Conservation (phyloP, 164 flowering plant genomes). For the Vitis amurensis region DNA sequence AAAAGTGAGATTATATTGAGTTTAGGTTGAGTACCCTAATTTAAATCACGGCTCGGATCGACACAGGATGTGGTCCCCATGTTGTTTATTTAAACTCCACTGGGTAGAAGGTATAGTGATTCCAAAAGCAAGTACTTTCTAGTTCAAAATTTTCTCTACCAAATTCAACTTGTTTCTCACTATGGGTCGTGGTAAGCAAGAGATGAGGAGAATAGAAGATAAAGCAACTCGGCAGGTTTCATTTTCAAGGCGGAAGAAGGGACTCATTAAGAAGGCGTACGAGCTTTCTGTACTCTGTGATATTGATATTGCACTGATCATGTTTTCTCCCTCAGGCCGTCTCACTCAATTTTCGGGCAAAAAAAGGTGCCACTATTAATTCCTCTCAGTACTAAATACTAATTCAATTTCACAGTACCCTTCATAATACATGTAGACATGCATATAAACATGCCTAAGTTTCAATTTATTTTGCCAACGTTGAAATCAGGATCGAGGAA, state of each 20-base stretch:
- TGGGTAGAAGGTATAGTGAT: too few species aligned
- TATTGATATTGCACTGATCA: constrained; percentile 71
- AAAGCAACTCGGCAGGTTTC: constrained; percentile 75
- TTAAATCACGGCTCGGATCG: too few species aligned
- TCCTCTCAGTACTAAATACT: too few species aligned
- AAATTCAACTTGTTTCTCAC: not conserved
- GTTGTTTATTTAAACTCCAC: too few species aligned
- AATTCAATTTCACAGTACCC: too few species aligned
- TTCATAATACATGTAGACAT: too few species aligned
- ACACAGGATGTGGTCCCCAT: too few species aligned
- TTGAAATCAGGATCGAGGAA: constrained; percentile 29
- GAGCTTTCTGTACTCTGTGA: constrained; percentile 74
- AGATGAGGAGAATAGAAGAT: constrained; percentile 77
- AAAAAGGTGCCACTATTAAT: constrained; percentile 13
- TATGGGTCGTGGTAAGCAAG: constrained; percentile 72
- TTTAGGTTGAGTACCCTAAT: too few species aligned
- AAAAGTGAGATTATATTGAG: too few species aligned
- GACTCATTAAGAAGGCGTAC: constrained; percentile 77
- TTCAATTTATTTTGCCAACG: not conserved
- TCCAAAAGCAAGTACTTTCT: too few species aligned
- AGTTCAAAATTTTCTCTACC: not conserved
- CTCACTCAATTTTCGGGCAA: constrained; percentile 31
- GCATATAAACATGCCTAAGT: too few species aligned
- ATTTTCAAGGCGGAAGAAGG: constrained; percentile 76
- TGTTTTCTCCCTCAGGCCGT: constrained; percentile 68